phyloP scores from a whole-genome alignment of 345 rosid species.

The Acer negundo region DNA sequence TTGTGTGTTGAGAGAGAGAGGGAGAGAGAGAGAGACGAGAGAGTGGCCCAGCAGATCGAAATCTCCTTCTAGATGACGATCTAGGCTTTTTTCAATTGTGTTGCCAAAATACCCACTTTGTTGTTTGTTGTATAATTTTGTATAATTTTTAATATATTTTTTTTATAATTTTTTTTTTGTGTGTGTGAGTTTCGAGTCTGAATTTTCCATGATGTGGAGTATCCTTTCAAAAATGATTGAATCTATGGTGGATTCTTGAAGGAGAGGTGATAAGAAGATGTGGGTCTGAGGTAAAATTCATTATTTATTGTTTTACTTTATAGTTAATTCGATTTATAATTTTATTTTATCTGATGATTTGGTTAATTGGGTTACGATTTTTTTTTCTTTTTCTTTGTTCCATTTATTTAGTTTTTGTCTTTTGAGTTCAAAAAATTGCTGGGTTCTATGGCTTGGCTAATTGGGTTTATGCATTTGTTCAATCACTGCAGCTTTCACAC shows the following conservation, averaged over 20 bases:
- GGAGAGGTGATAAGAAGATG: conserved; percentile 59
- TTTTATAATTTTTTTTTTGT: conserved; percentile 15
- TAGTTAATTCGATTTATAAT: conserved; percentile 27
- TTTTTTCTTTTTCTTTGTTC: background rate
- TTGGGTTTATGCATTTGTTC: conserved; percentile 23
- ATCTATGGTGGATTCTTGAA: conserved; percentile 47
- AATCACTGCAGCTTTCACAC: background rate
- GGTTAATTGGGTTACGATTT: conserved; percentile 30
- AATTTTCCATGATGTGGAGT: conserved; percentile 41
- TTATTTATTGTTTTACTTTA: conserved; percentile 17
- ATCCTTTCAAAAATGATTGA: conserved; percentile 39
- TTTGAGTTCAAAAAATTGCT: conserved; percentile 12
- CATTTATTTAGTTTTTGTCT: conserved; percentile 1
- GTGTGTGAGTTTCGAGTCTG: conserved; percentile 29
- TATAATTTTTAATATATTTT: background rate
- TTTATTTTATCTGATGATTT: conserved; percentile 20
- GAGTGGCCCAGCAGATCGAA: conserved; percentile 92
- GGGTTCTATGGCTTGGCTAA: conserved; percentile 11
- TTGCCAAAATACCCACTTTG: conserved; percentile 44
- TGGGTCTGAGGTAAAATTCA: conserved; percentile 76
- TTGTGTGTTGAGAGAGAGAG: conserved; percentile 24
- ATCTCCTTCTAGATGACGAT: conserved; percentile 53
- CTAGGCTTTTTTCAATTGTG: conserved; percentile 59
- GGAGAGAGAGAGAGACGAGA: conserved; percentile 39
- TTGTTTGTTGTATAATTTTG: conserved; percentile 27